Conservation (phyloP, 805 yeast species). For the Candida insectalens region DNA sequence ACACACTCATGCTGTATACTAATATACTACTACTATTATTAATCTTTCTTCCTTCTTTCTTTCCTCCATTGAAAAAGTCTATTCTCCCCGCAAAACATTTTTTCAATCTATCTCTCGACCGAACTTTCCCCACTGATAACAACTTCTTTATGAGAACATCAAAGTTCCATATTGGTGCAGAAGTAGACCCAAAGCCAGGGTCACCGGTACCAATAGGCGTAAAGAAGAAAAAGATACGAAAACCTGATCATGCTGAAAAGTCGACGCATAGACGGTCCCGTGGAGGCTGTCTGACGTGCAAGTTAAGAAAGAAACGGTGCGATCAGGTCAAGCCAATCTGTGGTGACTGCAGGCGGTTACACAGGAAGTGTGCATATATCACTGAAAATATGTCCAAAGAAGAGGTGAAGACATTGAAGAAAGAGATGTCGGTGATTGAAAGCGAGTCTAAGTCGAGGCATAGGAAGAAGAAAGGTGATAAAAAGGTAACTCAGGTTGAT, state of each 20-base stretch:
- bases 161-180: too few species aligned
- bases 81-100: not conserved
- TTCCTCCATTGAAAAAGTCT: not conserved
- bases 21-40: not conserved
- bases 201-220: too few species aligned
- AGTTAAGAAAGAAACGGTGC: conserved; percentile 52
- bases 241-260: too few species aligned
- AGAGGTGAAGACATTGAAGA: conserved; percentile 26
- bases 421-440: conserved; percentile 30
- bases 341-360: conserved; percentile 36
- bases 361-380: conserved; percentile 38
- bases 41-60: not conserved
- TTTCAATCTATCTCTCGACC: not conserved
- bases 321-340: conserved; percentile 41
- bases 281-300: conserved; percentile 67
- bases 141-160: too few species aligned
- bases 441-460: conserved; percentile 31
- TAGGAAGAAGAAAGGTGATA: conserved; percentile 19
- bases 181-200: too few species aligned
- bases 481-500: conserved; percentile 1
- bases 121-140: too few species aligned
- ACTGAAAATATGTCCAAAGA: conserved; percentile 34
- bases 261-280: too few species aligned
- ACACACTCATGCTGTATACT: not conserved
- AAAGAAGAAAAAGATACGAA: too few species aligned